These are phyloP conservation scores for Auxenochlorella protothecoides DNA, from an alignment of 139 green algal species.

Conservation along the genomic window DNA sequence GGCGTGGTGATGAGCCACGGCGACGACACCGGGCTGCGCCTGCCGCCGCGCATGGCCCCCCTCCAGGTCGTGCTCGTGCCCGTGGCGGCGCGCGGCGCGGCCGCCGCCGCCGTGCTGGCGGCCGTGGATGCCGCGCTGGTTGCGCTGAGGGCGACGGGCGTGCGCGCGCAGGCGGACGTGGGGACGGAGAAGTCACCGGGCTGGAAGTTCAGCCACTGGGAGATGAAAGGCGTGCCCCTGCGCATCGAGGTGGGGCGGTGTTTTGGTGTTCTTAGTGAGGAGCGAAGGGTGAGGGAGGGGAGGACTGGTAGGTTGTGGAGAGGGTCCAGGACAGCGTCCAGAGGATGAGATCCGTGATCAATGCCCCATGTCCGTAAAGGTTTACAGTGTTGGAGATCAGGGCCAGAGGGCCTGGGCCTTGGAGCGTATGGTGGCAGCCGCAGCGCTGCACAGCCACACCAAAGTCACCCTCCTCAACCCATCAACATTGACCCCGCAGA, in stretches of 20 bases:
- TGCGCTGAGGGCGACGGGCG: constrained; percentile 45
- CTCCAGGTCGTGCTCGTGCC: constrained; percentile 91
- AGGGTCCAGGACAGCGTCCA: no score
- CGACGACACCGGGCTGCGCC: constrained; percentile 83
- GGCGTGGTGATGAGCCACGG: constrained; percentile 98
- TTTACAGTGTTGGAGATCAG: no score
- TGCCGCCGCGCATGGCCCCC: constrained; percentile 84
- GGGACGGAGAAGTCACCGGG: constrained; percentile 67
- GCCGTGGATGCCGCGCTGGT: constrained; percentile 43
- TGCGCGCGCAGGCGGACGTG: constrained; percentile 81
- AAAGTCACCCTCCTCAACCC: not conserved
- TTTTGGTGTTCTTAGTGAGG: not conserved
- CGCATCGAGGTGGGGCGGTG: constrained; percentile 65
- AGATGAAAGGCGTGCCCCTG: constrained; percentile 87
- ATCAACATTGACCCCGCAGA: not conserved
- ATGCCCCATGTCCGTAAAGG: no score
- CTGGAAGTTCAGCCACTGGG: constrained; percentile 96
- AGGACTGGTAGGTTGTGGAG: no score
- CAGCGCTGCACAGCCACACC: no score
- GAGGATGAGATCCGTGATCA: no score
- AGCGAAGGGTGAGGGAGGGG: no score
- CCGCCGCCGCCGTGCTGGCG: constrained; percentile 46
- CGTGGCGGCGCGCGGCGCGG: constrained; percentile 80
- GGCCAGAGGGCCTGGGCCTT: no score
- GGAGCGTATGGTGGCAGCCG: no score